Percentiles rank a stretch among this genome's conserved stretches.
Conservation (phyloP, 306 rosid genomes). For the Cicer yamashitae region DNA sequence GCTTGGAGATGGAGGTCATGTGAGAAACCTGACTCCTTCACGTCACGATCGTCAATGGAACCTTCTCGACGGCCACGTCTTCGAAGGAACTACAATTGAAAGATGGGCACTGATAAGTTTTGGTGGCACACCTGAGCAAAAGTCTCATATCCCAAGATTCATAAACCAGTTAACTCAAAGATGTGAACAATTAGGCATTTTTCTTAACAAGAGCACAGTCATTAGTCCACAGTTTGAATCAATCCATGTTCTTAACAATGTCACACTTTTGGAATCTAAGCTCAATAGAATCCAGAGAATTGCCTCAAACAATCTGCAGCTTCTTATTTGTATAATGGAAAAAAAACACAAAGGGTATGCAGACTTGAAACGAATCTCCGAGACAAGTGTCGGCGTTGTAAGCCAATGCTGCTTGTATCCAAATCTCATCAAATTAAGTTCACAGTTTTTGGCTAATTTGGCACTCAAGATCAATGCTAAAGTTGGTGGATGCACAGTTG, state of each 20-base stretch:
- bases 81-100: slow-evolving; percentile 85
- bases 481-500: slow-evolving; percentile 96
- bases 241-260: slow-evolving; percentile 81
- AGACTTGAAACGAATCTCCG: slow-evolving; percentile 91
- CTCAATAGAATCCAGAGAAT: slow-evolving; percentile 71
- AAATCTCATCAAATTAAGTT: slow-evolving; percentile 75
- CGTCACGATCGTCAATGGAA: slow-evolving; percentile 96
- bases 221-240: slow-evolving; percentile 80
- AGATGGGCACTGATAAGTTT: slow-evolving; percentile 93
- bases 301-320: slow-evolving; percentile 86
- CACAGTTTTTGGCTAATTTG: slow-evolving; percentile 89
- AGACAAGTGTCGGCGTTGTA: slow-evolving; percentile 84
- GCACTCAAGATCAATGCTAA: slow-evolving; percentile 98
- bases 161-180: slow-evolving; percentile 79
- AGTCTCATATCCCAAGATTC: slow-evolving; percentile 70
- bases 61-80: slow-evolving; percentile 84
- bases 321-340: slow-evolving; percentile 91
- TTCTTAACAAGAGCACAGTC: slow-evolving; percentile 75
- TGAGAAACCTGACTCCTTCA: slow-evolving; percentile 75
- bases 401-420: slow-evolving; percentile 93
- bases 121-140: slow-evolving; percentile 87
- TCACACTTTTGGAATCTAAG: slow-evolving; percentile 78
- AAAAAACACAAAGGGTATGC: slow-evolving; percentile 92
- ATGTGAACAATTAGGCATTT: slow-evolving; percentile 88
- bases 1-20: slow-evolving; percentile 91